These are phyloP conservation scores for Tetrastigma voinierianum DNA, from an alignment of 164 flowering plant genomes.

Conservation along the genomic window DNA sequence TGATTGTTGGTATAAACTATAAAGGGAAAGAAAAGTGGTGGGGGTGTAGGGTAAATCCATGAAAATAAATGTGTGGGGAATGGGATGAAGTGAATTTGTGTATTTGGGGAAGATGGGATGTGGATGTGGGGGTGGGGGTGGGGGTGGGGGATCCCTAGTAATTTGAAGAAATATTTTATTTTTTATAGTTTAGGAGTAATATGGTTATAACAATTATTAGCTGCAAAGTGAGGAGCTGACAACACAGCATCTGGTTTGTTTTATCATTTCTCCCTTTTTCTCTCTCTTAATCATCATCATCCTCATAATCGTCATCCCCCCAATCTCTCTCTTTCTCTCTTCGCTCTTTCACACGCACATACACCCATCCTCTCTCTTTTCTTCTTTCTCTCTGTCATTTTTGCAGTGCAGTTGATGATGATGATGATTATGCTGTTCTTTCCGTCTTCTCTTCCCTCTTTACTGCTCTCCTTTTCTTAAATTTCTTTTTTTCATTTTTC, in stretches of 20 bases:
- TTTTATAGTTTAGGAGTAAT: background rate
- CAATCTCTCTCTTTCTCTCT: slow-evolving; percentile 14
- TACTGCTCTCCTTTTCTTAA: slow-evolving; percentile 6
- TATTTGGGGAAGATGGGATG: no score
- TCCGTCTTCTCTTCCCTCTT: slow-evolving; percentile 16
- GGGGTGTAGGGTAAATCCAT: no score
- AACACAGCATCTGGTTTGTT: slow-evolving; percentile 49
- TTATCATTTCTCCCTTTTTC: slow-evolving; percentile 22
- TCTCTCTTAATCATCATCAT: slow-evolving; percentile 30
- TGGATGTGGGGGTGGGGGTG: no score
- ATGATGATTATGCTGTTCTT: slow-evolving; percentile 13
- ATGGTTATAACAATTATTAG: slow-evolving; percentile 49
- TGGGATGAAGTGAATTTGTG: no score
- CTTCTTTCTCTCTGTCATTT: slow-evolving; percentile 14
- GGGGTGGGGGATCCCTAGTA: background rate
- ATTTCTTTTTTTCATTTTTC: background rate
- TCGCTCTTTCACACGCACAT: background rate
- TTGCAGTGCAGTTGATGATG: slow-evolving; percentile 19
- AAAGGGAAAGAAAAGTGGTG: no score
- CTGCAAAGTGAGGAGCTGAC: slow-evolving; percentile 56
- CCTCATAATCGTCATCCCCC: slow-evolving; percentile 31
- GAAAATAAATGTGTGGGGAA: no score
- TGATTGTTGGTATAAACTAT: no score
- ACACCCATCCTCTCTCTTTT: slow-evolving; percentile 1
- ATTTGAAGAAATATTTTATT: background rate